phyloP scores from a whole-genome alignment of 371 early-diverging fungal species.

The Mortierella polycephala region DNA sequence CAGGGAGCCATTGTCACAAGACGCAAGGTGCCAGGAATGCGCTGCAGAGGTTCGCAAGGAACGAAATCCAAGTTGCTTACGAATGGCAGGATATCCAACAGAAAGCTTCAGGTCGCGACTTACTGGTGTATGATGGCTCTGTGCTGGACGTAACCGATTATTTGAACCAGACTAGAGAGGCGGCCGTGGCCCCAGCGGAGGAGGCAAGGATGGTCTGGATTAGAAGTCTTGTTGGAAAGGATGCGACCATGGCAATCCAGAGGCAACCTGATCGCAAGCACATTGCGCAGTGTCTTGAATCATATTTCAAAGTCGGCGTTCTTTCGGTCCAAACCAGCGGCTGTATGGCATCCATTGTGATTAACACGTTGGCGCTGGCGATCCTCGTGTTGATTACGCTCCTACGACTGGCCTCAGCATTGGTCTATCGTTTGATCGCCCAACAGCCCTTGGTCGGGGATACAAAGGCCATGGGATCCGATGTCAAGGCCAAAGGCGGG shows the following conservation, averaged over 20 bases:
- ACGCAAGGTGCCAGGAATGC: constrained; percentile 15
- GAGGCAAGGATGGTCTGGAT: constrained; percentile 38
- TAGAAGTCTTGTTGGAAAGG: constrained; percentile 40
- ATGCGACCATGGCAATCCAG: constrained; percentile 52
- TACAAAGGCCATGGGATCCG: constrained; percentile 18
- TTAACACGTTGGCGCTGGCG: constrained; percentile 56
- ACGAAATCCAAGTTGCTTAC: constrained; percentile 18
- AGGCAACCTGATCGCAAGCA: constrained; percentile 22
- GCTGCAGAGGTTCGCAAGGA: constrained; percentile 2
- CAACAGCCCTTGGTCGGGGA: constrained; percentile 70
- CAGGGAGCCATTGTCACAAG: constrained; percentile 26
- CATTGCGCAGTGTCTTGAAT: constrained; percentile 61
- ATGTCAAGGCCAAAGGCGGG: neutral
- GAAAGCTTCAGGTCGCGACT: constrained; percentile 3
- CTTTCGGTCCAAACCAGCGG: constrained; percentile 77
- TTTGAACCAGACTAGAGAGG: constrained; percentile 14
- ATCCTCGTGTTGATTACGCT: constrained; percentile 67
- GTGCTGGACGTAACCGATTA: constrained; percentile 55
- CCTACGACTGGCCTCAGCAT: constrained; percentile 79
- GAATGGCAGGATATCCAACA: constrained; percentile 19
- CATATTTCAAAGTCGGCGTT: constrained; percentile 70
- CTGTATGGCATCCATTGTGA: constrained; percentile 69
- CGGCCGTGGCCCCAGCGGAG: constrained; percentile 24
- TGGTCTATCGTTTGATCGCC: constrained; percentile 82
- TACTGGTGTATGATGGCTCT: constrained; percentile 53